Percentiles rank a stretch among this genome's conserved stretches.
phyloP scores from a whole-genome alignment of 495 filamentous ascomycete genomes.

The Podospora australis region DNA sequence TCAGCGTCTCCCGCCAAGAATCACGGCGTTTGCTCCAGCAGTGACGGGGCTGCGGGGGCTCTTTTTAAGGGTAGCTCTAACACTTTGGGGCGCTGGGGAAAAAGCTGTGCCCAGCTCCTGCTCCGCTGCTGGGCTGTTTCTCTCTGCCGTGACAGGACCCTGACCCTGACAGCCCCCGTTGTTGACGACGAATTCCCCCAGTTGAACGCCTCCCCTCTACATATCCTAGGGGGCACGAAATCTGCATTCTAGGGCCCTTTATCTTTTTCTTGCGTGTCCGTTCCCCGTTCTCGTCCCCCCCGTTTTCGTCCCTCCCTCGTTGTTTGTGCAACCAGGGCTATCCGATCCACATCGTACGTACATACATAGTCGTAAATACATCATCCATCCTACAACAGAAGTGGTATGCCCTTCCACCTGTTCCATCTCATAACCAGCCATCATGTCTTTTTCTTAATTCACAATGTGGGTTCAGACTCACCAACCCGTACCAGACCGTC shows the following conservation, averaged over 20 bases:
- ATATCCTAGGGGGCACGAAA: background rate
- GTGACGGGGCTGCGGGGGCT: no score
- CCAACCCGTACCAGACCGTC: constrained; percentile 17
- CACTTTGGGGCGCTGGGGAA: no score
- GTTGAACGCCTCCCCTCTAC: background rate
- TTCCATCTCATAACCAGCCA: no score
- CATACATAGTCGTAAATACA: no score
- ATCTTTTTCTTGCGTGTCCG: background rate
- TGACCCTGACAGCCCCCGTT: constrained; percentile 7
- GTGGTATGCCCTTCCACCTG: constrained; percentile 1
- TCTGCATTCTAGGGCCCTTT: background rate
- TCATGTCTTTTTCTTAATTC: background rate
- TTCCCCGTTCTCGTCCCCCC: background rate
- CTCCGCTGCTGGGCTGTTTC: no score
- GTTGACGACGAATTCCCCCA: background rate
- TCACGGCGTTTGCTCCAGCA: background rate
- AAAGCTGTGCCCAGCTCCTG: constrained; percentile 8
- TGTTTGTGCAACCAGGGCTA: no score
- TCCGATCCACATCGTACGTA: background rate
- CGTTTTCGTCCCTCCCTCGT: background rate
- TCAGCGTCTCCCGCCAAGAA: background rate
- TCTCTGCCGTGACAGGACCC: constrained; percentile 4
- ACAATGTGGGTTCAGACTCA: constrained; percentile 27
- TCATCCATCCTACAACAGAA: background rate
- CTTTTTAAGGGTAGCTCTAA: no score